Conservation (phyloP, 2,329 filamentous ascomycete species). For the Verticillium nonalfalfae region DNA sequence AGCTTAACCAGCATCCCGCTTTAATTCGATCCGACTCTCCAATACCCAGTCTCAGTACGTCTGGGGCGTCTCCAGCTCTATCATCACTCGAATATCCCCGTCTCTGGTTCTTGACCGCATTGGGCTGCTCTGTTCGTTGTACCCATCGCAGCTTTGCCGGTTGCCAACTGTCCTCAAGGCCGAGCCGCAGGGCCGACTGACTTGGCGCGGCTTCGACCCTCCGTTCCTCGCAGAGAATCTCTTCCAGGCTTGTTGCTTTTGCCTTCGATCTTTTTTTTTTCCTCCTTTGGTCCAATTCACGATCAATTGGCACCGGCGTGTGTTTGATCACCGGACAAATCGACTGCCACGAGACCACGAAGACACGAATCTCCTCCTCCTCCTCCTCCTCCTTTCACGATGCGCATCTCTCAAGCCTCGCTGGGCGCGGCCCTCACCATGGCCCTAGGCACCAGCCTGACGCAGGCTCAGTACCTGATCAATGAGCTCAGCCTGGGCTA, state of each 20-base stretch:
- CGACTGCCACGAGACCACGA: neutral
- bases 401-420: slow-evolving; percentile 29
- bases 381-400: slow-evolving; percentile 19
- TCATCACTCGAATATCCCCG: neutral
- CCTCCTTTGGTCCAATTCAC: neutral
- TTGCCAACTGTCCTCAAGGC: neutral
- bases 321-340: neutral
- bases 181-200: neutral
- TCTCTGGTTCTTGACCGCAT: neutral
- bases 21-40: neutral
- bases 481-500: slow-evolving; percentile 75
- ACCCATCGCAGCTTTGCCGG: neutral
- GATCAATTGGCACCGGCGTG: neutral
- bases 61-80: neutral
- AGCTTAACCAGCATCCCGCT: neutral
- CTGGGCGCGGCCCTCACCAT: slow-evolving; percentile 27
- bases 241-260: neutral
- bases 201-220: neutral
- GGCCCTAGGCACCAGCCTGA: slow-evolving; percentile 38
- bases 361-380: neutral
- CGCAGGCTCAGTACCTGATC: slow-evolving; percentile 60
- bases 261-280: neutral
- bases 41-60: neutral
- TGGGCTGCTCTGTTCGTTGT: neutral
- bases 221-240: neutral